Conservation (phyloP, 768 basidiomycete genomes). For the Chalciporus pseudorubinellus region DNA sequence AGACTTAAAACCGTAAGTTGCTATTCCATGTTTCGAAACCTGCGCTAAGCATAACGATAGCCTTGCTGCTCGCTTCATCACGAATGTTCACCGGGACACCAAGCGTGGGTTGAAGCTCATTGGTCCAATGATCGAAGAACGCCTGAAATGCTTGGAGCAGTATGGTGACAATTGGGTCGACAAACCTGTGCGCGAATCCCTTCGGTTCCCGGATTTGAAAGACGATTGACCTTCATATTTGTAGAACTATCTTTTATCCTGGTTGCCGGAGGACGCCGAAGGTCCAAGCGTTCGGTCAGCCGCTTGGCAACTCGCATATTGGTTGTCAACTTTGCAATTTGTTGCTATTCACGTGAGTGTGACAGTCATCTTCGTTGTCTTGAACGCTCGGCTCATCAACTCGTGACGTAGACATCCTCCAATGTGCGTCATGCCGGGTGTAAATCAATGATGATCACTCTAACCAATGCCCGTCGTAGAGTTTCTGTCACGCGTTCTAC, state of each 20-base stretch:
- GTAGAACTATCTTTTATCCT: conserved; percentile 32
- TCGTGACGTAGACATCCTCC: conserved; percentile 17
- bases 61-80: too few species aligned
- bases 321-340: conserved; percentile 15
- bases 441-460: too few species aligned
- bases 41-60: too few species aligned
- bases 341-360: conserved; percentile 20
- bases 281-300: conserved; percentile 10
- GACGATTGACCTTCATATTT: not conserved
- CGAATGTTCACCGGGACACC: too few species aligned
- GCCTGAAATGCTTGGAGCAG: conserved; percentile 19
- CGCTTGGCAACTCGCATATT: conserved; percentile 19
- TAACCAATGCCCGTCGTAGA: too few species aligned
- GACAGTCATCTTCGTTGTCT: not conserved
- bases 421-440: conserved; percentile 4
- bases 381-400: not conserved
- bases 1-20: too few species aligned
- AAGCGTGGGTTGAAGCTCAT: conserved; percentile 14
- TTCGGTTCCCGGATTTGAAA: not conserved
- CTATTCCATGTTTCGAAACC: too few species aligned
- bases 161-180: conserved; percentile 27
- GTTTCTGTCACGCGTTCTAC: conserved; percentile 33
- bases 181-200: conserved; percentile 27
- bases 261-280: conserved; percentile 32
- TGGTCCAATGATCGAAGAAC: conserved; percentile 31